Evolutionary conservation across 179 eudicot genomes (phyloP), one percentile per base, ranked within the genome.

Genomic region (Gypsophila paniculata): DNA sequence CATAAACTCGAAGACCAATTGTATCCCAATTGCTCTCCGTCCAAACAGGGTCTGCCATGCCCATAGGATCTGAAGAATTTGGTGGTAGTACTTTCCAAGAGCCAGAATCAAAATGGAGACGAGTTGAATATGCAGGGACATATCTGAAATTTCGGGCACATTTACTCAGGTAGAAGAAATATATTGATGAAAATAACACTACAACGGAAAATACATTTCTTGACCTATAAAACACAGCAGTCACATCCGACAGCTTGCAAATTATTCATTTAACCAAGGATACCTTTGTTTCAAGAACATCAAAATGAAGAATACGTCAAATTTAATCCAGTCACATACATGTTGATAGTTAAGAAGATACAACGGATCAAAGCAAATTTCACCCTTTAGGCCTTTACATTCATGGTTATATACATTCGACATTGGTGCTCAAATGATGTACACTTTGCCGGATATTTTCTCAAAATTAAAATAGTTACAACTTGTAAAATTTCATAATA

Each of bases 21-120:
- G 69, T 68, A 70, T 78, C 86, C 99, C 97, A 94, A 82, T 91
- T 89, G 85, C 97, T 93, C 80, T 93, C 98, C 0, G 97, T 86
- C 98, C 98, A 93, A 60, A 93, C 86, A 36, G 93, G 91, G 71
- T 91, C 97, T 0, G 69, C 78, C 65, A 64, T 46, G 29, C 88
- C 86, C 90, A 89, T 84, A 19, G 85, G 80, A 75, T 93, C 98
- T 14, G 97, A 91, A 44, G 90, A 51, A 72, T 83, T 88, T 38
- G 73, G 76, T 13, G 95, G 85, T 71, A 91, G 81, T 74, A 93
- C 77, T 59, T 74, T 81, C 98, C 97, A 91, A 18, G 79, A 69
- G 55, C 79, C 97, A 26, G 90, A 84, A 59, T 91, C 90, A 39
- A 73, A 93, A 74, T 87, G 83, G 78, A 93, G 83, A 74, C 97